Percentiles rank a stretch among this genome's conserved stretches.
Evolutionary conservation across 371 early-diverging fungal genomes (phyloP).

Genomic region (Mucor irregularis): DNA sequence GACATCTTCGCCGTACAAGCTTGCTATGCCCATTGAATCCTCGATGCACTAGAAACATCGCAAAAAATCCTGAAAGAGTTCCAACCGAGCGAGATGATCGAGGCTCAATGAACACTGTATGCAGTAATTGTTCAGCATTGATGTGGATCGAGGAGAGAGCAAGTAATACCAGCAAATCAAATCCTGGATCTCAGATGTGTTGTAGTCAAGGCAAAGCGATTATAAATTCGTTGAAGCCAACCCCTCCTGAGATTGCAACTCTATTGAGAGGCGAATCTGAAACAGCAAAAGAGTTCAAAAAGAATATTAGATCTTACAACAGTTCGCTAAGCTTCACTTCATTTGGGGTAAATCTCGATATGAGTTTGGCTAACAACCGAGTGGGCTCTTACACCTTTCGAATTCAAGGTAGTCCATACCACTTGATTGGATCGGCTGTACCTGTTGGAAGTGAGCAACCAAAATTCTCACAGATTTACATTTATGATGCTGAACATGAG

Average conservation of each 20-base stretch:
- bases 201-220: neutral
- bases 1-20: too few relatives aligned
- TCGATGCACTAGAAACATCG: too few relatives aligned
- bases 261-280: neutral
- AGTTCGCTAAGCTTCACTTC: neutral
- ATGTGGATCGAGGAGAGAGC: neutral
- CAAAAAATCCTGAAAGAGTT: too few relatives aligned
- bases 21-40: too few relatives aligned
- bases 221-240: neutral
- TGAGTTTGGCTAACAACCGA: neutral
- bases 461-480: neutral
- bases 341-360: neutral
- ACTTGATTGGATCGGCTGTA: neutral
- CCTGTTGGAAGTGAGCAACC: neutral
- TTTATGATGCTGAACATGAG: neutral
- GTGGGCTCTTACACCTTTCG: neutral
- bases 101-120: neutral
- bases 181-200: neutral
- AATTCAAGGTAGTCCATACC: neutral
- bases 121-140: neutral
- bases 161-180: too few relatives aligned
- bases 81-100: too few relatives aligned
- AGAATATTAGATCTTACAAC: neutral
- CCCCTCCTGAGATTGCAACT: neutral
- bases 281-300: neutral